Evolutionary conservation across 2,329 filamentous ascomycete genomes (phyloP).

Genomic region (Zymoseptoria tritici): DNA sequence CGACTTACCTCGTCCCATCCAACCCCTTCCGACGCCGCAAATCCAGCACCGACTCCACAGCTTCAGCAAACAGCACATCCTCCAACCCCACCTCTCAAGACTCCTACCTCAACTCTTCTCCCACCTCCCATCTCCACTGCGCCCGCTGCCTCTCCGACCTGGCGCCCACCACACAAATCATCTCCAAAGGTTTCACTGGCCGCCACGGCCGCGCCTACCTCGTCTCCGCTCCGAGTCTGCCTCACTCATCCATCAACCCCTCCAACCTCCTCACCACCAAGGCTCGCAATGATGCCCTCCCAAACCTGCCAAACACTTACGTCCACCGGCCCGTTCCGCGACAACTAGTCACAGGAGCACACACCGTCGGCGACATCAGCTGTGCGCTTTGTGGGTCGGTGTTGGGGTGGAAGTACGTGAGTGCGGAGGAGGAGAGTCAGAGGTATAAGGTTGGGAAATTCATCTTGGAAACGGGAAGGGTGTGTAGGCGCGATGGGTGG

Average conservation of each 20-base stretch:
- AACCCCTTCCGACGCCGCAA: constrained; percentile 42
- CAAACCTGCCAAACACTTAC: constrained; percentile 51
- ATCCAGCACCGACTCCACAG: constrained; percentile 32
- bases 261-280: constrained; percentile 15
- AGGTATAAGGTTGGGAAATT: constrained; percentile 61
- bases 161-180: constrained; percentile 52
- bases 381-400: constrained; percentile 50
- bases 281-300: constrained; percentile 23
- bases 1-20: constrained; percentile 45
- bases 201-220: constrained; percentile 59
- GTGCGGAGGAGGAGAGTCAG: constrained; percentile 54
- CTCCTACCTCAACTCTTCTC: constrained; percentile 36
- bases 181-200: constrained; percentile 59
- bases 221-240: constrained; percentile 41
- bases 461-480: constrained; percentile 54
- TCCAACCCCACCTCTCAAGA: constrained; percentile 15
- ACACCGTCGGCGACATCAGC: constrained; percentile 54
- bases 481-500: constrained; percentile 47
- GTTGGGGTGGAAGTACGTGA: constrained; percentile 59
- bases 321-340: constrained; percentile 50
- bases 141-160: constrained; percentile 53
- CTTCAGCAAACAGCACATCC: constrained; percentile 25
- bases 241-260: constrained; percentile 22
- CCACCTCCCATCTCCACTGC: constrained; percentile 48
- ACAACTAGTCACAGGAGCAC: constrained; percentile 55